phyloP scores from a whole-genome alignment of 345 rosid species.

The Passiflora organensis region DNA sequence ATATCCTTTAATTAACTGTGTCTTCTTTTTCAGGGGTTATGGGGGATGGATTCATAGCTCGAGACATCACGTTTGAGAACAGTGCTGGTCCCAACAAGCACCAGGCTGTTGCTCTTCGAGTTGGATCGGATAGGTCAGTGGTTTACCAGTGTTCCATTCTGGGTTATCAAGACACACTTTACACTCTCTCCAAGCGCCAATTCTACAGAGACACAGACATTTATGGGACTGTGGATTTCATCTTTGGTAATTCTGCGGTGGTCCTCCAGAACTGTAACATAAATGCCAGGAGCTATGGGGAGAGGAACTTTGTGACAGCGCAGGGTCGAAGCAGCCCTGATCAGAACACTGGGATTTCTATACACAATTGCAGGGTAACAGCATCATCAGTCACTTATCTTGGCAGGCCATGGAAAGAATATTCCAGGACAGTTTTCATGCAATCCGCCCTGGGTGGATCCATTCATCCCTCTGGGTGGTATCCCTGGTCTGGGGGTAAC shows the following conservation, averaged over 20 bases:
- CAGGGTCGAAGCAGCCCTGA: conserved; percentile 27
- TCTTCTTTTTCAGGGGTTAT: conserved; percentile 27
- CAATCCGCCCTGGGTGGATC: conserved; percentile 15
- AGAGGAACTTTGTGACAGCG: conserved; percentile 20
- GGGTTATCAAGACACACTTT: conserved; percentile 42
- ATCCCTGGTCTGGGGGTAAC: conserved; percentile 19
- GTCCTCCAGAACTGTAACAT: conserved; percentile 29
- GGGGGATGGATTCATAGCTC: conserved; percentile 32
- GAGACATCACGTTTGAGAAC: conserved; percentile 21
- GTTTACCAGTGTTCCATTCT: conserved; percentile 33
- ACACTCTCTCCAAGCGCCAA: conserved; percentile 36
- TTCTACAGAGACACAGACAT: conserved; percentile 46
- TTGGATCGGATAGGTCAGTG: conserved; percentile 34
- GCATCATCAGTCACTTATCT: conserved; percentile 14
- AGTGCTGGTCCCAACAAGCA: conserved; percentile 21
- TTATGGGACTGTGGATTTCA: conserved; percentile 38
- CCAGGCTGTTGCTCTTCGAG: conserved; percentile 23
- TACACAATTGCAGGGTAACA: conserved; percentile 23
- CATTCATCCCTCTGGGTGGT: conserved; percentile 24
- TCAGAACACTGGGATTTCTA: conserved; percentile 30
- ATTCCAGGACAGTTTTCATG: conserved; percentile 21
- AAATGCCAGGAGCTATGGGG: background rate
- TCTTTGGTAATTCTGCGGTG: conserved; percentile 20
- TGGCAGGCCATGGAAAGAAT: conserved; percentile 23
- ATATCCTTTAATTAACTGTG: too few relatives aligned